Conservation (phyloP, 1,284 basidiomycete genomes). For the Mycosarcoma maydis region DNA sequence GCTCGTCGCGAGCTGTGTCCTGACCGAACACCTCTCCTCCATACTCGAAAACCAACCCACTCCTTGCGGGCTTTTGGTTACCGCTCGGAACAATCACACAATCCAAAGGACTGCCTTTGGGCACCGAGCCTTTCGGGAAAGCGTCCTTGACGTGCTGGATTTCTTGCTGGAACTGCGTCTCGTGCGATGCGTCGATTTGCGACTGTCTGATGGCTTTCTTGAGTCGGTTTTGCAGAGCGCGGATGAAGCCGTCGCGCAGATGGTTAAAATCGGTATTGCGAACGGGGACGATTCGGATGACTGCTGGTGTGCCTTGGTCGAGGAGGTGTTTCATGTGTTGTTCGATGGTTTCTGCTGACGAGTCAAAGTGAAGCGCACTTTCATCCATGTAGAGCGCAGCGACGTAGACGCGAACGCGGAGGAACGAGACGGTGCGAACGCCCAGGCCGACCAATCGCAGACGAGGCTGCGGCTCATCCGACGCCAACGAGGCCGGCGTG, state of each 20-base stretch:
- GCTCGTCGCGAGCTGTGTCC: too few species aligned
- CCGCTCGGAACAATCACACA: constrained; percentile 53
- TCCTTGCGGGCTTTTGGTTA: neutral
- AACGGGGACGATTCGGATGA: constrained; percentile 74
- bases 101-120: constrained; percentile 69
- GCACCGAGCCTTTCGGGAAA: constrained; percentile 69
- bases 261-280: constrained; percentile 82
- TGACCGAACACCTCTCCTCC: constrained; percentile 47
- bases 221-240: constrained; percentile 77
- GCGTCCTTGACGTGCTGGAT: constrained; percentile 68
- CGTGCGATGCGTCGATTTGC: constrained; percentile 4
- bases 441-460: constrained; percentile 78
- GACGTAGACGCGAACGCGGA: constrained; percentile 83
- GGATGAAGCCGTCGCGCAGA: constrained; percentile 81
- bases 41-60: constrained; percentile 44
- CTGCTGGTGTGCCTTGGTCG: constrained; percentile 43
- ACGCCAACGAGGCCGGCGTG: constrained; percentile 11
- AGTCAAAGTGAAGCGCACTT: constrained; percentile 1
- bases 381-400: constrained; percentile 86
- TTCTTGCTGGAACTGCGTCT: constrained; percentile 59
- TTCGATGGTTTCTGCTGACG: constrained; percentile 22
- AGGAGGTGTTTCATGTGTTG: constrained; percentile 29
- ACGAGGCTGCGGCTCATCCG: constrained; percentile 67
- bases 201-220: constrained; percentile 68
- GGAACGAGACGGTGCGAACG: constrained; percentile 82